Evolutionary conservation across 805 yeast species (phyloP), one percentile per base, ranked within the genome.

Genomic region (Zygosaccharomyces rouxii): DNA sequence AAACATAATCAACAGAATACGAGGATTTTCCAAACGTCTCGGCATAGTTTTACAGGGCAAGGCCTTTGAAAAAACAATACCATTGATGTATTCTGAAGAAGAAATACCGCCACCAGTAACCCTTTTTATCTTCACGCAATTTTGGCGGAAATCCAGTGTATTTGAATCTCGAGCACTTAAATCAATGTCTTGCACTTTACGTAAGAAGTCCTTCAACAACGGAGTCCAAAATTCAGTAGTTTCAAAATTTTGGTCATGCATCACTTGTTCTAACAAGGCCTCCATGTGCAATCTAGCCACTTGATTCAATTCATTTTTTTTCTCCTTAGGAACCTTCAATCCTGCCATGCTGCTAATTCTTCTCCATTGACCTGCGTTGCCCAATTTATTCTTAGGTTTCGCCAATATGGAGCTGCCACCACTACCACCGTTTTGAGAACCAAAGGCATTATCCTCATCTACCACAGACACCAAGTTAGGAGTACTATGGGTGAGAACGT

Each of bases 21-120:
- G 77, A 0, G 99, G 98, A 44, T 78, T 74, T 0, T 62, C 58
- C 6, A 95, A 72, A 21, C 64, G 60, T 5, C 79, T 65, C 0
- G 89, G 79, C 99, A 94, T 95, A 1, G 77, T 64, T 59, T 84
- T 87, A 33, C 86, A 72, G 3, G 96, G 96, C 38, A 90, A 71
- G 14, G 83, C 80, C 55, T 89, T 89, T 0, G 97, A 85, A 66
- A 90, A 89, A 3, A 88, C 84, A 4, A 88, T 67, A 0, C 99
- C 99, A 59, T 85, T 82, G 3, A 92, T 64, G 26, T 79, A 76
- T 23, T 70, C 69, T 0, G 92, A 80, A 38, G 85, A 82, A 4
- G 71, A 69, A 1, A 83, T 77, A 1, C 63, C 50, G 0, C 95
- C 94, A 1, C 99, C 98, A 0, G 83, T 75, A 7, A 92, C 79